These are phyloP conservation scores for Thelonectria discophora DNA, from an alignment of 2,329 filamentous ascomycete species.

Conservation along the genomic window DNA sequence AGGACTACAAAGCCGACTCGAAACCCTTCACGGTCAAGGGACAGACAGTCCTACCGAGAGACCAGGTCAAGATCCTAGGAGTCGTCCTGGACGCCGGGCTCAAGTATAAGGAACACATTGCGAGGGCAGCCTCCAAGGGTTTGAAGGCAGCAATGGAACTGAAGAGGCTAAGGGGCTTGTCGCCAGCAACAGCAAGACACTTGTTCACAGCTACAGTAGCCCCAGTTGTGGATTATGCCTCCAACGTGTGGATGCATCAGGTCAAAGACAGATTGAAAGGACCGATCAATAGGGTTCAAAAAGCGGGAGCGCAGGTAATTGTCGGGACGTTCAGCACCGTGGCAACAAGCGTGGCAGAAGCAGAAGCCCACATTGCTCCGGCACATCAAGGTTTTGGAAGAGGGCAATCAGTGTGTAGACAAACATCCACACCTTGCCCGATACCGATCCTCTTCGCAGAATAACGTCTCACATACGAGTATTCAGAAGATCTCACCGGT, in stretches of 20 bases:
- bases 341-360: conserved; percentile 32
- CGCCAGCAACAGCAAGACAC: conserved; percentile 34
- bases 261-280: conserved; percentile 28
- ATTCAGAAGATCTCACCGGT: conserved; percentile 15
- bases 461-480: conserved; percentile 9
- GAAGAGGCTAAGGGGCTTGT: conserved; percentile 30
- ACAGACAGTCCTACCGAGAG: conserved; percentile 17
- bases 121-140: conserved; percentile 33
- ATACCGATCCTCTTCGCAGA: conserved; percentile 1
- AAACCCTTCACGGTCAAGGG: conserved; percentile 21
- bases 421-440: conserved; percentile 3
- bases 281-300: conserved; percentile 23
- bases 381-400: conserved; percentile 28
- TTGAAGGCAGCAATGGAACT: conserved; percentile 36
- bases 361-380: conserved; percentile 31
- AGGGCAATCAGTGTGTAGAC: conserved; percentile 24
- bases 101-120: conserved; percentile 41
- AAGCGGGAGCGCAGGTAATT: conserved; percentile 29
- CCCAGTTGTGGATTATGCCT: conserved; percentile 40
- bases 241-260: conserved; percentile 37
- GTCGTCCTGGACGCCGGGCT: conserved; percentile 29
- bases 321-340: conserved; percentile 30
- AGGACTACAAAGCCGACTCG: conserved; percentile 47
- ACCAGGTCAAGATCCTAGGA: conserved; percentile 28
- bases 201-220: conserved; percentile 37